Percentiles rank a stretch among this genome's conserved stretches.
These are phyloP conservation scores for Litsea cubeba DNA, from an alignment of 164 flowering plant genomes.

Conservation along the genomic window DNA sequence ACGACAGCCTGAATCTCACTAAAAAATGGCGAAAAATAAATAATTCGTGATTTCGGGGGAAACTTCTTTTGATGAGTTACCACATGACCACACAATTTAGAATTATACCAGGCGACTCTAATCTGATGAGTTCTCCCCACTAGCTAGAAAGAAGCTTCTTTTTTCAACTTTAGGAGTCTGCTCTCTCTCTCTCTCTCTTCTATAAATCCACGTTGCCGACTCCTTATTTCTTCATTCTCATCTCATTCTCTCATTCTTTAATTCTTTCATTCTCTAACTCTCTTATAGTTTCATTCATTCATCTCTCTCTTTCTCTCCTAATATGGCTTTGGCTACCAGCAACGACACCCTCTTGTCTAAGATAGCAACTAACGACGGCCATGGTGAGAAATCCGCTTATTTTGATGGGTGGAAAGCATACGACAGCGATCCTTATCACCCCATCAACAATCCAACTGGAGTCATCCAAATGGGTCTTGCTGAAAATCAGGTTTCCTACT, in stretches of 20 bases:
- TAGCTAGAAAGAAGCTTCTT: too few species aligned
- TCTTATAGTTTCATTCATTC: neutral
- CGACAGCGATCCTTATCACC: slow-evolving; percentile 25
- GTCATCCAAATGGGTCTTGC: slow-evolving; percentile 38
- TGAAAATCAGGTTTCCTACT: slow-evolving; percentile 28
- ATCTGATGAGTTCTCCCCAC: too few species aligned
- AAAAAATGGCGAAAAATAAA: too few species aligned
- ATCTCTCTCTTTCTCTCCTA: neutral
- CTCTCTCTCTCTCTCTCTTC: too few species aligned
- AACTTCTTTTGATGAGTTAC: too few species aligned
- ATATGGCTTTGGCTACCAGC: neutral
- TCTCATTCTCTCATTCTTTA: neutral
- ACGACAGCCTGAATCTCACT: too few species aligned
- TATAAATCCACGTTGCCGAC: too few species aligned
- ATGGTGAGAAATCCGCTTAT: slow-evolving; percentile 27
- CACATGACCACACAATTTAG: too few species aligned
- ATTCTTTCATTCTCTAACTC: neutral
- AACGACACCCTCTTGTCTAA: slow-evolving; percentile 13
- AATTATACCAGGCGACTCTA: too few species aligned
- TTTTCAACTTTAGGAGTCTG: too few species aligned
- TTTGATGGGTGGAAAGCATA: slow-evolving; percentile 37
- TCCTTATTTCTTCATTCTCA: too few species aligned
- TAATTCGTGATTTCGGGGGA: too few species aligned
- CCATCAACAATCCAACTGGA: slow-evolving; percentile 19
- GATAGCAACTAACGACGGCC: slow-evolving; percentile 25